phyloP scores from a whole-genome alignment of 306 rosid species.

The Cucumis hystrix region DNA sequence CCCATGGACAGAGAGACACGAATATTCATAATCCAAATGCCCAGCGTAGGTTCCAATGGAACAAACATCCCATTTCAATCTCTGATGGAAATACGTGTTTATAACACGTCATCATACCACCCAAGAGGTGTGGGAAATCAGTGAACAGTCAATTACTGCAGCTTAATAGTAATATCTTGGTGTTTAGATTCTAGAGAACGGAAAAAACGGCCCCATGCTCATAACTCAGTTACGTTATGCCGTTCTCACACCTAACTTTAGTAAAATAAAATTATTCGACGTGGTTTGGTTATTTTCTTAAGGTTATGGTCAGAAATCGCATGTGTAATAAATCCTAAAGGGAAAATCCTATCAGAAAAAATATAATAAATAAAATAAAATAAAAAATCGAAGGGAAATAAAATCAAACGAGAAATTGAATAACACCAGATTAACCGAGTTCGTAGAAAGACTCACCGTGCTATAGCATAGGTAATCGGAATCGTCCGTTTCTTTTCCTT shows the following conservation, averaged over 20 bases:
- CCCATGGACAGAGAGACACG: neutral
- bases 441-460: constrained; percentile 35
- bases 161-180: neutral
- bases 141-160: neutral
- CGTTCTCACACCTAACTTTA: neutral
- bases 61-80: neutral
- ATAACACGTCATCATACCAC: neutral
- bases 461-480: constrained; percentile 32
- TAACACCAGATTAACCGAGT: neutral
- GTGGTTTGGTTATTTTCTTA: neutral
- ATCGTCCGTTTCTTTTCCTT: constrained; percentile 35
- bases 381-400: neutral
- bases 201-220: neutral
- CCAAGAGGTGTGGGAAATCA: neutral
- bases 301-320: neutral
- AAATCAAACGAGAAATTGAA: neutral
- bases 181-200: neutral
- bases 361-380: too few species aligned
- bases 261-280: neutral
- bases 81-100: neutral
- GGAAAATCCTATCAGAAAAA: neutral
- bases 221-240: neutral
- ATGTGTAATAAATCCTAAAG: neutral
- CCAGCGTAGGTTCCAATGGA: neutral
- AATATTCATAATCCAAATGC: neutral